Conservation (phyloP, 495 filamentous ascomycete genomes). For the Oidiodendron maius region DNA sequence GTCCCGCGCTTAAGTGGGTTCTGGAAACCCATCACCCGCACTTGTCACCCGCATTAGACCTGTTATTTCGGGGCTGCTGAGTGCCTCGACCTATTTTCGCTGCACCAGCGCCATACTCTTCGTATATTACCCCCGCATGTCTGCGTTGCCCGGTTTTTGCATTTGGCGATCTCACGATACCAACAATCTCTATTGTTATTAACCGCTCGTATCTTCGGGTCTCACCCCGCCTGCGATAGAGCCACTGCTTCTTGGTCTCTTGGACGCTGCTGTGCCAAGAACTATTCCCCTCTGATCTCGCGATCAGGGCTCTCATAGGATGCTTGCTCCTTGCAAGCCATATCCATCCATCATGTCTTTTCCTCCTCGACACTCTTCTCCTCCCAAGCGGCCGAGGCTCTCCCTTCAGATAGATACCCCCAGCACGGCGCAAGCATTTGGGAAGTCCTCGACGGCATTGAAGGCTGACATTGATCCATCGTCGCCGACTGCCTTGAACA, state of each 20-base stretch:
- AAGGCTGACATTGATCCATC: conserved; percentile 53
- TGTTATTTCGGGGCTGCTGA: conserved; percentile 15
- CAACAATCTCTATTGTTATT: neutral
- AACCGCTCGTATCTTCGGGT: conserved; percentile 1
- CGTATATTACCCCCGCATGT: neutral
- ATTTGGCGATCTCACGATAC: neutral
- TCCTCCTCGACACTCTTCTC: conserved; percentile 27
- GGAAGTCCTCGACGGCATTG: conserved; percentile 48
- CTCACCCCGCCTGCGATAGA: too few relatives aligned
- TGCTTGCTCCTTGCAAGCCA: conserved; percentile 22
- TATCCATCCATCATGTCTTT: conserved; percentile 25
- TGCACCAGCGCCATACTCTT: conserved; percentile 1
- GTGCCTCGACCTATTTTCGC: too few relatives aligned
- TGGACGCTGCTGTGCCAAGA: neutral
- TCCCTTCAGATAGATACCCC: conserved; percentile 62
- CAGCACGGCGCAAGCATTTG: conserved; percentile 40
- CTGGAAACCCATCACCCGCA: conserved; percentile 21
- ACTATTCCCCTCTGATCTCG: conserved; percentile 5
- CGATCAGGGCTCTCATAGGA: conserved; percentile 14
- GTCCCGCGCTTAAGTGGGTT: conserved; percentile 23
- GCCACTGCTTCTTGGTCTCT: too few relatives aligned
- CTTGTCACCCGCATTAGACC: conserved; percentile 26
- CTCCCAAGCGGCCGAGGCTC: conserved; percentile 65
- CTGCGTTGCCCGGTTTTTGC: neutral
- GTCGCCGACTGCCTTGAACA: conserved; percentile 77